phyloP scores from a whole-genome alignment of 2,329 filamentous ascomycete genomes.

The Diaporthe amygdali region DNA sequence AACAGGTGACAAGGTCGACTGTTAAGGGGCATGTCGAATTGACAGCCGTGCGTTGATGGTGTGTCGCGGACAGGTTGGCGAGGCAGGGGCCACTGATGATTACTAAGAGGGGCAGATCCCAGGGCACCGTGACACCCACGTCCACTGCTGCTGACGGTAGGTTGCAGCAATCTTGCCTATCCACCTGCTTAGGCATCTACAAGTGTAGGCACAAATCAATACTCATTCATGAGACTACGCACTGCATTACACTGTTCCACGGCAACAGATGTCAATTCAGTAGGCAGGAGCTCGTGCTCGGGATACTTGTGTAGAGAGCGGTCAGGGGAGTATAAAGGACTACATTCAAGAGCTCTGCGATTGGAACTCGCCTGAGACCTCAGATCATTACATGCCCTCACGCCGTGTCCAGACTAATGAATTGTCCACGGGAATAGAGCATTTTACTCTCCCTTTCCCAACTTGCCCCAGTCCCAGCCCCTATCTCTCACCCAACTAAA shows the following conservation, averaged over 20 bases:
- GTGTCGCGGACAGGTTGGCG: neutral
- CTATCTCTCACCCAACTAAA: too few species aligned
- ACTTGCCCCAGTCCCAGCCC: neutral
- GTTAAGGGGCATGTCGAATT: neutral
- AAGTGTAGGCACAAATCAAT: too few species aligned
- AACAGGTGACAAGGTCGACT: neutral
- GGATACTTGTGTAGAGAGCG: neutral
- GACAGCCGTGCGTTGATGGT: neutral
- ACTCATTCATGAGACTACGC: too few species aligned
- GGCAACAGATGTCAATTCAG: neutral
- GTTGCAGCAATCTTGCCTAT: too few species aligned
- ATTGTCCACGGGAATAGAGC: neutral
- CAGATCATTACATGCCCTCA: too few species aligned
- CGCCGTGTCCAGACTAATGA: too few species aligned
- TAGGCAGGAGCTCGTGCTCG: too few species aligned
- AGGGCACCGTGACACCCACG: too few species aligned
- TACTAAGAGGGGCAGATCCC: neutral
- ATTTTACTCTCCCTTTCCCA: neutral
- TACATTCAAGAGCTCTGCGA: neutral
- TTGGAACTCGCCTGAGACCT: neutral
- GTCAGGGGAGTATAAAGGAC: neutral
- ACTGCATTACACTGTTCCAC: neutral
- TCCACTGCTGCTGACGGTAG: too few species aligned
- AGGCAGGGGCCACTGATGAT: slow-evolving; percentile 1
- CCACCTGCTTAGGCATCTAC: too few species aligned